Conservation (phyloP, 2,329 filamentous ascomycete genomes). For the Byssochlamys sp. region DNA sequence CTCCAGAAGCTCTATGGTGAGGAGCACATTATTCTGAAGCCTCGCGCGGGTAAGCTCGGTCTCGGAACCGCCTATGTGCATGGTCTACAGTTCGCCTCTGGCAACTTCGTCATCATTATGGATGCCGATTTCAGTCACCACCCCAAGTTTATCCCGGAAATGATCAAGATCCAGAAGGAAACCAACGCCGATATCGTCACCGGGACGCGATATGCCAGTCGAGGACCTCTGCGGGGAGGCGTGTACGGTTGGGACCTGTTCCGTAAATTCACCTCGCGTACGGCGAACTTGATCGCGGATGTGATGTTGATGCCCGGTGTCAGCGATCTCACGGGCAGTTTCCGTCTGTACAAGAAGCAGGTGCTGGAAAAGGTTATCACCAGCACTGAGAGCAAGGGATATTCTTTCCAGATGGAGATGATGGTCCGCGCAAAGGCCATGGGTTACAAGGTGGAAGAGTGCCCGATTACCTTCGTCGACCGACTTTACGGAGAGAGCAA, state of each 20-base stretch:
- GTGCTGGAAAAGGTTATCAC: constrained; percentile 83
- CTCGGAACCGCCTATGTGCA: constrained; percentile 94
- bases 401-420: constrained; percentile 99
- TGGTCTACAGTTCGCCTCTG: constrained; percentile 77
- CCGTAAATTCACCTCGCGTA: constrained; percentile 59
- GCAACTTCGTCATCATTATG: constrained; percentile 99
- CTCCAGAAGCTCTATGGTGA: constrained; percentile 73
- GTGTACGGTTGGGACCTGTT: constrained; percentile 96
- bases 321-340: constrained; percentile 89
- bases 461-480: constrained; percentile 93
- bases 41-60: constrained; percentile 89
- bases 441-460: constrained; percentile 87
- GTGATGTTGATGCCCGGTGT: constrained; percentile 87
- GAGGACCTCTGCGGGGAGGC: constrained; percentile 54
- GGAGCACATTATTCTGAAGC: constrained; percentile 70
- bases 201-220: constrained; percentile 81
- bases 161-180: constrained; percentile 71
- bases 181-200: constrained; percentile 92
- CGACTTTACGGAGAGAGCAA: constrained; percentile 91
- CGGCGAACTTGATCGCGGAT: constrained; percentile 91
- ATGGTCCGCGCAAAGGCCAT: constrained; percentile 95
- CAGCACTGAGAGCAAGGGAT: constrained; percentile 89
- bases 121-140: constrained; percentile 99
- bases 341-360: constrained; percentile 83
- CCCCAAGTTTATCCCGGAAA: constrained; percentile 94